These are phyloP conservation scores for Nyctanthes arbortristis DNA, from an alignment of 257 asterid genomes.

Conservation along the genomic window DNA sequence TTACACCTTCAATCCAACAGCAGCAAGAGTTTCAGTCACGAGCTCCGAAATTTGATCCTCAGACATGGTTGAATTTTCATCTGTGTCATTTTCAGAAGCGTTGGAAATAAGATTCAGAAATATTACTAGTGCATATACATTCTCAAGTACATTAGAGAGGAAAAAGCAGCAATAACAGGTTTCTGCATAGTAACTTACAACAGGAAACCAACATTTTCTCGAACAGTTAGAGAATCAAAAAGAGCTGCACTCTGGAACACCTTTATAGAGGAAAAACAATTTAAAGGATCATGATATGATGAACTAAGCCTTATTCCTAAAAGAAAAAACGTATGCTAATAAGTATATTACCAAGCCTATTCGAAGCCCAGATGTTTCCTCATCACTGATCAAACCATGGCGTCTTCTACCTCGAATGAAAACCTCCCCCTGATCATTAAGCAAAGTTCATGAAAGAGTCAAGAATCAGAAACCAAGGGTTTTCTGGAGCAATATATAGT, in stretches of 20 bases:
- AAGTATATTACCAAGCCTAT: constrained; percentile 84
- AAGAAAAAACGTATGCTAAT: constrained; percentile 9
- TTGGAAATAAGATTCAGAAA: not conserved
- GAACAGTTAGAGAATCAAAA: constrained; percentile 94
- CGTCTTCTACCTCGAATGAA: constrained; percentile 78
- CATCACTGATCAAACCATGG: constrained; percentile 91
- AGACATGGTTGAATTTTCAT: constrained; percentile 88
- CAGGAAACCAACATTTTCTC: constrained; percentile 93
- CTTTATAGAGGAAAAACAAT: constrained; percentile 44
- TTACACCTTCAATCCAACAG: constrained; percentile 95
- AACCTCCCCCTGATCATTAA: constrained; percentile 80
- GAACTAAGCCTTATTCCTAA: not conserved
- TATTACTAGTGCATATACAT: constrained; percentile 2
- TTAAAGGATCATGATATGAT: constrained; percentile 28
- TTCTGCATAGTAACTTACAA: constrained; percentile 59
- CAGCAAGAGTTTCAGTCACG: constrained; percentile 91
- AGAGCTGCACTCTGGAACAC: constrained; percentile 99
- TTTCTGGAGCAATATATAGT: not conserved
- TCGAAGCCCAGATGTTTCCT: constrained; percentile 92
- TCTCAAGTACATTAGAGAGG: not conserved
- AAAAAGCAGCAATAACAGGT: constrained; percentile 10
- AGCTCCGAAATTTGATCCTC: constrained; percentile 78
- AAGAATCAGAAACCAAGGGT: constrained; percentile 15
- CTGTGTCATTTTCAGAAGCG: constrained; percentile 37
- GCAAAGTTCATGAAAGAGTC: constrained; percentile 26